Conservation (phyloP, 2,329 filamentous ascomycete species). For the Alternaria gaisen region DNA sequence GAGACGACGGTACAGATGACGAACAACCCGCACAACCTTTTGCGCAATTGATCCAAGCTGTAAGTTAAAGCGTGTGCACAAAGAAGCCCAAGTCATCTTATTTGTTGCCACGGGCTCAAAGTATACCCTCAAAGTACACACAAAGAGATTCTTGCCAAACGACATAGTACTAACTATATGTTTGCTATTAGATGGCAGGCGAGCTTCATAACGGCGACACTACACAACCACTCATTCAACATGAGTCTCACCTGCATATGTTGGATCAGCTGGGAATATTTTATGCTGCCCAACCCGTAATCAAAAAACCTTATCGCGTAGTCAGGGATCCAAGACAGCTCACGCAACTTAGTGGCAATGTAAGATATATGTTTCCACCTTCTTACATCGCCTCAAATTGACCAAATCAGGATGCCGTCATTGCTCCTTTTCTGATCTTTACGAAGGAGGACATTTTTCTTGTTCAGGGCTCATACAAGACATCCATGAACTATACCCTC, state of each 20-base stretch:
- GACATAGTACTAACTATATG: background rate
- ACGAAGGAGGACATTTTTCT: constrained; percentile 57
- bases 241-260: background rate
- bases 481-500: constrained; percentile 9
- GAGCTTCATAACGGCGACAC: background rate
- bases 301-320: background rate
- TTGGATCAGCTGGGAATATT: background rate
- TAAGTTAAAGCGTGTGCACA: background rate
- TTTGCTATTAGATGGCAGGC: background rate
- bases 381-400: background rate
- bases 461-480: constrained; percentile 46
- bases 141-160: background rate
- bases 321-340: background rate
- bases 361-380: background rate
- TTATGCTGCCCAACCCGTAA: background rate
- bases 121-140: background rate
- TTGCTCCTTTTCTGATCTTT: constrained; percentile 52
- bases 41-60: constrained; percentile 1
- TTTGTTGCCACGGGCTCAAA: background rate
- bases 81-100: background rate
- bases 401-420: background rate
- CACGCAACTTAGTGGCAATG: background rate
- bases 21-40: background rate
- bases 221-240: background rate
- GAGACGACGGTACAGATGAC: background rate